Percentiles rank a stretch among this genome's conserved stretches.
phyloP scores from a whole-genome alignment of 2,329 filamentous ascomycete species.

The Delphinella strobiligena region DNA sequence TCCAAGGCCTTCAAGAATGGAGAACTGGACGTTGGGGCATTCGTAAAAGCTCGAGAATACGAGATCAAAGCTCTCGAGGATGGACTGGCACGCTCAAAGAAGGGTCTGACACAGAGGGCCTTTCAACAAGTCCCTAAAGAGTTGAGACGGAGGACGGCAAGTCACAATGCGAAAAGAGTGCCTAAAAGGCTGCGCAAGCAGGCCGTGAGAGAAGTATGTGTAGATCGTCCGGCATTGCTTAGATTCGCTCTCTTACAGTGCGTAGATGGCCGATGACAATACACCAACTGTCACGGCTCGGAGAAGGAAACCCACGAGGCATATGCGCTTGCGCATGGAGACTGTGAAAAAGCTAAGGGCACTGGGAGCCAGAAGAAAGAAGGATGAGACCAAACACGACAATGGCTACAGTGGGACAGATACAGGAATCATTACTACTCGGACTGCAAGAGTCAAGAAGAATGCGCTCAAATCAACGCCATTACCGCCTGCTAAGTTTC shows the following conservation, averaged over 20 bases:
- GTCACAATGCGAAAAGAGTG: constrained; percentile 86
- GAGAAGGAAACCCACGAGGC: constrained; percentile 45
- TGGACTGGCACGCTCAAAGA: constrained; percentile 66
- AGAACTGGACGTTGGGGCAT: constrained; percentile 73
- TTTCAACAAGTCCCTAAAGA: constrained; percentile 85
- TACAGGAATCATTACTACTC: constrained; percentile 17
- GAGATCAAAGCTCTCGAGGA: constrained; percentile 78
- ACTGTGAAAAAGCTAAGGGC: constrained; percentile 60
- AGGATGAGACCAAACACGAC: constrained; percentile 20
- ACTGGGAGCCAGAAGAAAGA: constrained; percentile 40
- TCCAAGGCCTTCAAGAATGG: constrained; percentile 52
- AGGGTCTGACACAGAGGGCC: constrained; percentile 52
- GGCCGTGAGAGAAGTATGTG: constrained; percentile 49
- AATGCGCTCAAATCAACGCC: constrained; percentile 55
- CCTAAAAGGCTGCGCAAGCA: constrained; percentile 62
- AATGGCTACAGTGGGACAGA: constrained; percentile 14
- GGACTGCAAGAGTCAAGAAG: constrained; percentile 55
- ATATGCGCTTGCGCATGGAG: constrained; percentile 54
- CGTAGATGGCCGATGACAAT: constrained; percentile 78
- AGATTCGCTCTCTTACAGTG: not conserved
- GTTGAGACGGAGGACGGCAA: constrained; percentile 76
- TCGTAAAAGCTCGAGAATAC: constrained; percentile 74
- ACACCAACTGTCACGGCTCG: constrained; percentile 65
- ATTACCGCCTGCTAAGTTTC: constrained; percentile 57
- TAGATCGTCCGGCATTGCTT: not conserved